Conservation (phyloP, 1,284 basidiomycete genomes). For the Caloboletus inedulis region DNA sequence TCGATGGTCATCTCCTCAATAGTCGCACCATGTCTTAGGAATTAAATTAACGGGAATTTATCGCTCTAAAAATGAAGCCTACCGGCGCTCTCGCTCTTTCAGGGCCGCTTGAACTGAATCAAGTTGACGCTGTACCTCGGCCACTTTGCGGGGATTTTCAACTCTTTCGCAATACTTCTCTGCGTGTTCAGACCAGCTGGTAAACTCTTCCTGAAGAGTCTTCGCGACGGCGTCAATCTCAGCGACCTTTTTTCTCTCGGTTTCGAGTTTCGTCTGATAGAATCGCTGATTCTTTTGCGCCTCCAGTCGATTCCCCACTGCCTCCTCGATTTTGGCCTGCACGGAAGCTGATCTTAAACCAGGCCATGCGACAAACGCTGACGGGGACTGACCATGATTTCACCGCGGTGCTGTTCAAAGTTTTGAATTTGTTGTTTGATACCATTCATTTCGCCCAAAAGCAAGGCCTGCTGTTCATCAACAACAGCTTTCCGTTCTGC, state of each 20-base stretch:
- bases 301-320: constrained; percentile 44
- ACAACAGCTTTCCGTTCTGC: constrained; percentile 40
- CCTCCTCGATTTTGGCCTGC: constrained; percentile 44
- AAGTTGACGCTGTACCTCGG: constrained; percentile 58
- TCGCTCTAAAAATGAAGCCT: constrained; percentile 18
- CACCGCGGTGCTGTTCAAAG: constrained; percentile 42
- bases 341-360: background rate
- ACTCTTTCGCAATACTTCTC: constrained; percentile 59
- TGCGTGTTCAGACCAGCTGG: constrained; percentile 66
- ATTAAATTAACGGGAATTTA: constrained; percentile 4
- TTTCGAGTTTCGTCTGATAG: constrained; percentile 48
- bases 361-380: background rate
- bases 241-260: constrained; percentile 42
- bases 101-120: constrained; percentile 65
- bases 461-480: constrained; percentile 40
- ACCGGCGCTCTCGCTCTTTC: constrained; percentile 68
- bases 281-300: constrained; percentile 46
- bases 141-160: constrained; percentile 53
- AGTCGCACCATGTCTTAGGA: constrained; percentile 64
- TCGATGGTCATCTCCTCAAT: constrained; percentile 75
- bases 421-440: constrained; percentile 47
- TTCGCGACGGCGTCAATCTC: constrained; percentile 45
- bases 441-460: constrained; percentile 42
- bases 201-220: constrained; percentile 56
- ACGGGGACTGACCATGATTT: constrained; percentile 40